These are phyloP conservation scores for Lodderomyces metapsilosis DNA, from an alignment of 1,139 yeast species.

Conservation along the genomic window DNA sequence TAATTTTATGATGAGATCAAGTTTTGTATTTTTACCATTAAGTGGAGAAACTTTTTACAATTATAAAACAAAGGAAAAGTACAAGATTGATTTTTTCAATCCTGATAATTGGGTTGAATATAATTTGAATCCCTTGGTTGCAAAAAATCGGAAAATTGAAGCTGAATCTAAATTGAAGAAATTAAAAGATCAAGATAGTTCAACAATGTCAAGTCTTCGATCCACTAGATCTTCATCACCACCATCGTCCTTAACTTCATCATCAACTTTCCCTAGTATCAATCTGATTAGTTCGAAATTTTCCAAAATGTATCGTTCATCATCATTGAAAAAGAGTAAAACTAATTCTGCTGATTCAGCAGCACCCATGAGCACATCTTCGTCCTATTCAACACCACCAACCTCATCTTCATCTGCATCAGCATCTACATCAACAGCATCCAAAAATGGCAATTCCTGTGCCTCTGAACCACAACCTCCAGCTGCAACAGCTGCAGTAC, in stretches of 20 bases:
- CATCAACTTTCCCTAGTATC: conserved; percentile 21
- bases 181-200: background rate
- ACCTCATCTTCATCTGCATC: background rate
- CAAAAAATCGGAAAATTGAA: conserved; percentile 32
- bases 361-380: conserved; percentile 2
- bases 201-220: background rate
- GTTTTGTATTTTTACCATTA: conserved; percentile 73
- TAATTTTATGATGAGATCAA: conserved; percentile 85
- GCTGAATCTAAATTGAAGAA: conserved; percentile 6
- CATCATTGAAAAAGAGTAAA: conserved; percentile 8
- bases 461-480: conserved; percentile 4
- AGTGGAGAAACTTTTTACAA: conserved; percentile 74
- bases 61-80: conserved; percentile 52
- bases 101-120: conserved; percentile 78
- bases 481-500: background rate
- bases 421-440: background rate
- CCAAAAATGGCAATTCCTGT: background rate
- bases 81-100: conserved; percentile 73
- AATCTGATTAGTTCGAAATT: conserved; percentile 14
- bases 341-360: background rate
- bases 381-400: background rate
- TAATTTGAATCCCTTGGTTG: conserved; percentile 72
- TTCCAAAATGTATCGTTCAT: conserved; percentile 12
- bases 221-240: background rate
- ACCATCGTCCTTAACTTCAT: conserved; percentile 6